phyloP scores from a whole-genome alignment of 306 rosid genomes.

The Rubus idaeus region DNA sequence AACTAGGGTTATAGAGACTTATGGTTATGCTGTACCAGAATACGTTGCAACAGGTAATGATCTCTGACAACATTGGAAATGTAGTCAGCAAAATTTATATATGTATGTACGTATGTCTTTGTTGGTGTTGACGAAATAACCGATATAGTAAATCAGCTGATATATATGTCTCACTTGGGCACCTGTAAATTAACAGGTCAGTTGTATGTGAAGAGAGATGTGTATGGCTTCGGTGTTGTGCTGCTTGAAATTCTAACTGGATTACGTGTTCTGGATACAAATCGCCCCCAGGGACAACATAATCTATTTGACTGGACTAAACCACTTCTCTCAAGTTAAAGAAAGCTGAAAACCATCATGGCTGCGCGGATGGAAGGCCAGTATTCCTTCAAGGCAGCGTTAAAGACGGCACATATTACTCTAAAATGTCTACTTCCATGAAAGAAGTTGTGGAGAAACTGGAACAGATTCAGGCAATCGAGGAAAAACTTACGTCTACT shows the following conservation, averaged over 20 bases:
- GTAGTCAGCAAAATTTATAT: too few species aligned
- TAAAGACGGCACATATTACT: slow-evolving; percentile 44
- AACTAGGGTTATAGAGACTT: slow-evolving; percentile 70
- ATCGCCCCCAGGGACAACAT: slow-evolving; percentile 22
- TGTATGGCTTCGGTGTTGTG: slow-evolving; percentile 85
- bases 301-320: neutral
- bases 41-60: slow-evolving; percentile 71
- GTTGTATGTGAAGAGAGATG: slow-evolving; percentile 79
- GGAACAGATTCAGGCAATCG: slow-evolving; percentile 47
- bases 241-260: slow-evolving; percentile 80
- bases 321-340: too few species aligned
- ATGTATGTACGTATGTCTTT: neutral
- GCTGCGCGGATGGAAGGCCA: slow-evolving; percentile 61
- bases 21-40: slow-evolving; percentile 85
- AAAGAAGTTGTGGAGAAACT: slow-evolving; percentile 53
- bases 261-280: slow-evolving; percentile 45
- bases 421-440: slow-evolving; percentile 62
- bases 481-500: slow-evolving; percentile 11
- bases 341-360: too few species aligned
- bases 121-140: neutral
- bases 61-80: neutral
- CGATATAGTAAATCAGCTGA: neutral
- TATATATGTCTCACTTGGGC: neutral
- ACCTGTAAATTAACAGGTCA: slow-evolving; percentile 52
- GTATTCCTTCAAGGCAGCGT: slow-evolving; percentile 55